Evolutionary conservation across 2,329 filamentous ascomycete species (phyloP).

Genomic region (Epichloe glyceriae): DNA sequence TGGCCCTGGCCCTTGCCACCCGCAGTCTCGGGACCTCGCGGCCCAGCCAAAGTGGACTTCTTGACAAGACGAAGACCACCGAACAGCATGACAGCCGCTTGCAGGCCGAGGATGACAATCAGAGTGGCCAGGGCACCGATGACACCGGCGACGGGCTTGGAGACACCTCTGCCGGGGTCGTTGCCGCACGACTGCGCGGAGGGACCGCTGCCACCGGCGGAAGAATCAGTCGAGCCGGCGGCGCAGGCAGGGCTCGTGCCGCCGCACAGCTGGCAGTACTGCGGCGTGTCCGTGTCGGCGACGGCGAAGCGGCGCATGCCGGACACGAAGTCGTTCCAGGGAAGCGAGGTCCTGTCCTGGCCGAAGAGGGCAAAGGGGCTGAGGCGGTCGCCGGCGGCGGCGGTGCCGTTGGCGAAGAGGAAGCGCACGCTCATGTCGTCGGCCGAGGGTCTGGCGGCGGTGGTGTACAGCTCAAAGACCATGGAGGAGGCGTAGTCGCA

Average conservation of each 20-base stretch:
- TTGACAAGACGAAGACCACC: conserved; percentile 34
- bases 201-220: conserved; percentile 10
- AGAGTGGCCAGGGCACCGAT: conserved; percentile 60
- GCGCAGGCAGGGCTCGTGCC: conserved; percentile 58
- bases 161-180: conserved; percentile 36
- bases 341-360: conserved; percentile 37
- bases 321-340: conserved; percentile 55
- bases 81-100: conserved; percentile 29
- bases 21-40: conserved; percentile 4
- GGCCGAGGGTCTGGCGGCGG: conserved; percentile 28
- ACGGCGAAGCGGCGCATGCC: conserved; percentile 56
- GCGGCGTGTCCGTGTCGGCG: conserved; percentile 31
- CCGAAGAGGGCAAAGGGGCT: conserved; percentile 47
- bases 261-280: conserved; percentile 68
- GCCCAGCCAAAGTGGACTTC: conserved; percentile 25
- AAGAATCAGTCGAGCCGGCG: conserved; percentile 11
- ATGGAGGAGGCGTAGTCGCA: conserved; percentile 77
- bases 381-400: conserved; percentile 36
- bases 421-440: conserved; percentile 46
- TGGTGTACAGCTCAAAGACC: conserved; percentile 60
- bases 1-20: conserved; percentile 9
- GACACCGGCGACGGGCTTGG: conserved; percentile 63
- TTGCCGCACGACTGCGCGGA: conserved; percentile 10
- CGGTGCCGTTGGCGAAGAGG: conserved; percentile 47
- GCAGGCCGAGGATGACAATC: conserved; percentile 32